Evolutionary conservation across 805 yeast genomes (phyloP).

Genomic region (Lachancea meyersii): DNA sequence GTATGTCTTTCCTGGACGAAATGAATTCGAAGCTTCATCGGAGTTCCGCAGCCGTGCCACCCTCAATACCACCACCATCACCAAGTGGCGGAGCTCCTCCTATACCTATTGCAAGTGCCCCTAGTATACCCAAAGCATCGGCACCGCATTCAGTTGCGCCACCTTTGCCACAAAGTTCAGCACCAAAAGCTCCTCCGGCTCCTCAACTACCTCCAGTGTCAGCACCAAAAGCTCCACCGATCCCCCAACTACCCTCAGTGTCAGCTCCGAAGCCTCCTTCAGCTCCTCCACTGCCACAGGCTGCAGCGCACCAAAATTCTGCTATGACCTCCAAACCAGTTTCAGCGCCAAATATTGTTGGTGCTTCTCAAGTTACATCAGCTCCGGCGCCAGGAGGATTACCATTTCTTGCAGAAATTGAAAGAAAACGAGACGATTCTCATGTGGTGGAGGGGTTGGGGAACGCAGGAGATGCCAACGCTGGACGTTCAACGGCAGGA

Average conservation of each 20-base stretch:
- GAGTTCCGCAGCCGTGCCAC: slow-evolving; percentile 8
- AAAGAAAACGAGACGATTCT: slow-evolving; percentile 47
- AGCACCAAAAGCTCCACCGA: slow-evolving; percentile 26
- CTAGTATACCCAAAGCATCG: slow-evolving; percentile 16
- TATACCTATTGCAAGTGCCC: slow-evolving; percentile 12
- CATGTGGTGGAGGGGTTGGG: slow-evolving; percentile 39
- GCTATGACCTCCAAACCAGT: no score
- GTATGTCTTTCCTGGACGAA: slow-evolving; percentile 29
- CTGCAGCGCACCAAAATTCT: no score
- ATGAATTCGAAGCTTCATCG: slow-evolving; percentile 25
- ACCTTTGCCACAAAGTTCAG: slow-evolving; percentile 20
- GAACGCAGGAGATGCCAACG: slow-evolving; percentile 4
- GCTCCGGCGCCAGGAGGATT: slow-evolving; percentile 34
- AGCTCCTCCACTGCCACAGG: slow-evolving; percentile 23
- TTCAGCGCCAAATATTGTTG: slow-evolving; percentile 8
- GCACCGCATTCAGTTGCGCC: slow-evolving; percentile 19
- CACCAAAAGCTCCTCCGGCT: slow-evolving; percentile 26
- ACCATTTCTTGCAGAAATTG: slow-evolving; percentile 56
- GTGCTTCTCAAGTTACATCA: slow-evolving; percentile 10
- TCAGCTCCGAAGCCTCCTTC: slow-evolving; percentile 23
- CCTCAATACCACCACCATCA: slow-evolving; percentile 12
- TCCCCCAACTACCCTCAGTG: slow-evolving; percentile 11
- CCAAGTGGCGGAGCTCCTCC: slow-evolving; percentile 15
- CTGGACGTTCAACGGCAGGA: slow-evolving; percentile 9
- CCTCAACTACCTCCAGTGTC: slow-evolving; percentile 12